Base-by-base conservation (phyloP, 2,329 filamentous ascomycete genomes). In the Paraphoma sp. region DNA sequence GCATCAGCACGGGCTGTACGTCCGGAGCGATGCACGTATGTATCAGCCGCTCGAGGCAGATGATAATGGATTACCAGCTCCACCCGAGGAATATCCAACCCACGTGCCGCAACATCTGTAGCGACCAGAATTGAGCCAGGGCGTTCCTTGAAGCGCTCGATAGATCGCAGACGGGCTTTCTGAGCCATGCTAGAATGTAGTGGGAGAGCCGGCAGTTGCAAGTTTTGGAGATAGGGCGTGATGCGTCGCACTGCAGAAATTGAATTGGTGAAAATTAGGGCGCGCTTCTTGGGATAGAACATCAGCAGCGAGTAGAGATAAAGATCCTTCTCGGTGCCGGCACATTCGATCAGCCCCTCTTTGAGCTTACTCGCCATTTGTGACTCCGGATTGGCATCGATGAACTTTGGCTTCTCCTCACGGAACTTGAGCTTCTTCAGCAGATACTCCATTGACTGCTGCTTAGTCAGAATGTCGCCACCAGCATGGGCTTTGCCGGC, bases 151-250 rank as follows among this genome's bases (percentile, higher is more conserved):
- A 99, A 98, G 41, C 91, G 89, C 73, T 99, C 95, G 2, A 99
- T 86, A 1, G 92, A 94, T 40, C 94, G 88, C n/a, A 97, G 83
- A 44, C 95, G 92, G 3, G 95, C 93, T 76, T 98, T 98, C 78
- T 99, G 95, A 1, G 88, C 84, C 95, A 99, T 98, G 62, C 93
- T 90, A 0, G 93, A 97, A 77, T 99, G 95, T 0, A 99, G 82
- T 0, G 91, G 87, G 10, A 92, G 81, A 1, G 89, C 90, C 2
- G 89, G 87, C 8, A 97, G 83, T 60, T 89, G 86, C 48, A 99
- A 86, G 63, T 91, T 92, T 66, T 94, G 87, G 1, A 99, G 84
- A 71, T 97, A 86, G 0, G 94, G 92, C 0, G 89, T 88, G 11
- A 99, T 82, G 38, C 95, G 91, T 44, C 93, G 89, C 49, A 97